phyloP scores from a whole-genome alignment of 208 protist species.

The Leishmania amazonensis region DNA sequence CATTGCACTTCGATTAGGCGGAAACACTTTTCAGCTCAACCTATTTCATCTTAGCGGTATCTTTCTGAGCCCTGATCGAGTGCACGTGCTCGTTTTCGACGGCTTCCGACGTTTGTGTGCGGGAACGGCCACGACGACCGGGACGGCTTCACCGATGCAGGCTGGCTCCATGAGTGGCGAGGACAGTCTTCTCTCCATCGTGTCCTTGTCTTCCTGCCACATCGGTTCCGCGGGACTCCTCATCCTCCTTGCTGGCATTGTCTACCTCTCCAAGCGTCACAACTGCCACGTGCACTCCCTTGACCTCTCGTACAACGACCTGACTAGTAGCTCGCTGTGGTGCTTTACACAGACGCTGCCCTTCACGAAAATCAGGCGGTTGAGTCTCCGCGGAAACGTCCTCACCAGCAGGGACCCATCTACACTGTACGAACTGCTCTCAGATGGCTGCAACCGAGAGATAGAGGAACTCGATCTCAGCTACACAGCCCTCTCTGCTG shows the following conservation, averaged over 20 bases:
- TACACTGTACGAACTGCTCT: conserved; percentile 64
- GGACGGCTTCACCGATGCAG: neutral
- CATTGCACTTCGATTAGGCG: conserved; percentile 48
- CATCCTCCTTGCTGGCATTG: conserved; percentile 55
- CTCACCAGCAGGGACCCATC: conserved; percentile 41
- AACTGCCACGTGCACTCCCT: conserved; percentile 31
- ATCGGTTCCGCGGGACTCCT: conserved; percentile 61
- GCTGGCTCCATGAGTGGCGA: neutral
- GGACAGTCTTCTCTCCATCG: conserved; percentile 31
- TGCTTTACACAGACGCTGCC: conserved; percentile 53
- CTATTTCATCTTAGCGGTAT: conserved; percentile 76
- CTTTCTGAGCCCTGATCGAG: conserved; percentile 51
- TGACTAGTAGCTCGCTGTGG: conserved; percentile 44
- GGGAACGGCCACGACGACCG: neutral
- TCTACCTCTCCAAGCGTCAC: conserved; percentile 12
- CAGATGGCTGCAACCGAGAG: conserved; percentile 44
- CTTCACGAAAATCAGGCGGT: conserved; percentile 44
- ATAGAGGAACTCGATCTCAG: conserved; percentile 81
- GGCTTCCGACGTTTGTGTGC: conserved; percentile 42
- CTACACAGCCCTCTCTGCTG: conserved; percentile 53
- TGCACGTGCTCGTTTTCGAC: conserved; percentile 66
- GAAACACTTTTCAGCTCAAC: conserved; percentile 34
- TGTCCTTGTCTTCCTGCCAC: conserved; percentile 75
- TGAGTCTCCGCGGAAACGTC: conserved; percentile 79
- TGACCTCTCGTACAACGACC: conserved; percentile 75